Evolutionary conservation across 2,329 filamentous ascomycete genomes (phyloP).

Genomic region (Trichoderma harzianum): DNA sequence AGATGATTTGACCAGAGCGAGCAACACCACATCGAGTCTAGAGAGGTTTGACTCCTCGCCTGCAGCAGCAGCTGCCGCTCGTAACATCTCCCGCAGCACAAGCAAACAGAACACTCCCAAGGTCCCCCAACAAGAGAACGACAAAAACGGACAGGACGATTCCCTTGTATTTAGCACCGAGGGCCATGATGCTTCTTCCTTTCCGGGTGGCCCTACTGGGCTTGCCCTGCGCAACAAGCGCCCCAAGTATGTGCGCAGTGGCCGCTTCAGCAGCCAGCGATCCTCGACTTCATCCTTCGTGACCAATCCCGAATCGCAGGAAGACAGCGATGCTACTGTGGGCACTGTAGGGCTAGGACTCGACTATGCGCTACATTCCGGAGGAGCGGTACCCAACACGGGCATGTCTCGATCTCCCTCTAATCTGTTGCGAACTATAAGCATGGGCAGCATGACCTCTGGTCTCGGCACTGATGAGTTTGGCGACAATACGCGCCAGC

Average conservation of each 20-base stretch:
- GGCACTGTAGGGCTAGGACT: conserved; percentile 59
- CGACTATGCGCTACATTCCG: conserved; percentile 80
- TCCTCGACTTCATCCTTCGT: conserved; percentile 59
- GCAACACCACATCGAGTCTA: conserved; percentile 48
- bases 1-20: conserved; percentile 29
- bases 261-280: conserved; percentile 54
- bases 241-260: conserved; percentile 58
- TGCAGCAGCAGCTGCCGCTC: conserved; percentile 51
- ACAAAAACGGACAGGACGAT: conserved; percentile 29
- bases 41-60: conserved; percentile 57
- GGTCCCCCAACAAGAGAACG: conserved; percentile 26
- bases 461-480: conserved; percentile 56
- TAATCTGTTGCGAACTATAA: conserved; percentile 68
- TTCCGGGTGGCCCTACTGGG: conserved; percentile 44
- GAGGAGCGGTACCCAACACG: conserved; percentile 63
- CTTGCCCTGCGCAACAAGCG: conserved; percentile 46
- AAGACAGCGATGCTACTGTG: conserved; percentile 71
- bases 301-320: conserved; percentile 51
- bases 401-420: conserved; percentile 50
- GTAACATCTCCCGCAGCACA: conserved; percentile 51
- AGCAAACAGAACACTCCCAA: conserved; percentile 13
- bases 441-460: conserved; percentile 85
- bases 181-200: conserved; percentile 27
- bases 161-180: conserved; percentile 30
- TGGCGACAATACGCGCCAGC: conserved; percentile 41